Evolutionary conservation across 2,329 filamentous ascomycete species (phyloP).

Genomic region (Pyrenophora seminiperda): DNA sequence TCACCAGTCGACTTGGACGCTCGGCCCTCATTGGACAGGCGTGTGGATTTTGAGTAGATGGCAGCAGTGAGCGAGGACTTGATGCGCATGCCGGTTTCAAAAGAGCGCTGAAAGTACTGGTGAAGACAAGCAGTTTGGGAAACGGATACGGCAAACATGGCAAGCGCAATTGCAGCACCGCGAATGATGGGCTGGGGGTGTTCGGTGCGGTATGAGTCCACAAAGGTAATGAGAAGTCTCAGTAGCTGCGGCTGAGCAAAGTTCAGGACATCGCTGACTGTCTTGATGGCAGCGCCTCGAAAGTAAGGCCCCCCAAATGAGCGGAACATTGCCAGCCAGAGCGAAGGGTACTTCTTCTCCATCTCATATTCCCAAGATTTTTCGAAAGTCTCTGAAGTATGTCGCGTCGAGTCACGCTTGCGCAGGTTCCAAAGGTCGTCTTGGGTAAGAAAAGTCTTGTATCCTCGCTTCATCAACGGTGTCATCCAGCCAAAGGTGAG

Average conservation of each 20-base stretch:
- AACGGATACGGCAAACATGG: conserved; percentile 88
- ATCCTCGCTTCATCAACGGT: conserved; percentile 93
- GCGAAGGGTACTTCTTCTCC: conserved; percentile 71
- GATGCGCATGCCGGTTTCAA: conserved; percentile 95
- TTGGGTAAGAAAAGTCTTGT: conserved; percentile 88
- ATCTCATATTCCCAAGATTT: conserved; percentile 78
- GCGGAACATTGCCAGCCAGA: conserved; percentile 85
- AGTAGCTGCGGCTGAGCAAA: conserved; percentile 92
- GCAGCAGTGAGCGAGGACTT: conserved; percentile 87
- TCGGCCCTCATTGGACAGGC: conserved; percentile 89
- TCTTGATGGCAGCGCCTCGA: conserved; percentile 82
- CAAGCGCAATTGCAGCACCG: conserved; percentile 84
- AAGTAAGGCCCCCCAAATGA: conserved; percentile 87
- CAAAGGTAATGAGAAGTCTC: conserved; percentile 80
- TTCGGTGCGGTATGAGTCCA: conserved; percentile 72
- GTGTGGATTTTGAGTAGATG: conserved; percentile 91
- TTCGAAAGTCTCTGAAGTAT: conserved; percentile 72
- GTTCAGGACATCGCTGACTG: conserved; percentile 81
- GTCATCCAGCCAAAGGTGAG: conserved; percentile 99
- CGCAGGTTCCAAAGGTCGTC: conserved; percentile 95
- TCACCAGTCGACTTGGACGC: conserved; percentile 90
- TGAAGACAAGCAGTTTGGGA: conserved; percentile 89
- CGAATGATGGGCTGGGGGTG: conserved; percentile 77
- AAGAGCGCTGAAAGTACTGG: conserved; percentile 95
- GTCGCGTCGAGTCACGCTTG: conserved; percentile 75